Conservation (phyloP, 2,329 filamentous ascomycete genomes). For the Nothopassalora personata region DNA sequence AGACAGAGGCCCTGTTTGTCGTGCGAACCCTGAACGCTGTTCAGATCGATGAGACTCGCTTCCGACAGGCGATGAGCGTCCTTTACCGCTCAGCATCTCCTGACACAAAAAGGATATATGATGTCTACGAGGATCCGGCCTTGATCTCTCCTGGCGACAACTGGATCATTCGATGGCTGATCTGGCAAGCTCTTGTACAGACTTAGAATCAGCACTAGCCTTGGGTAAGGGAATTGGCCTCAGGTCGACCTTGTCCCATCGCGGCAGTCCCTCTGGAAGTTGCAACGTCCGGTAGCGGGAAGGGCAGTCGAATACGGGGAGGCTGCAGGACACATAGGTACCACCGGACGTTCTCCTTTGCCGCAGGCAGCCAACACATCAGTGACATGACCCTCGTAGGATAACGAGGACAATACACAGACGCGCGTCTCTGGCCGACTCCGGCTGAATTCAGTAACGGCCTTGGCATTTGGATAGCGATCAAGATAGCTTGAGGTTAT, state of each 20-base stretch:
- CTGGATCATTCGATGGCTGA: conserved; percentile 11
- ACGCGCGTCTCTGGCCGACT: not conserved
- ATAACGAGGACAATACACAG: not conserved
- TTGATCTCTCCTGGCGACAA: conserved; percentile 1
- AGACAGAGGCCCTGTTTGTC: not conserved
- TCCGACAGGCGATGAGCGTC: not conserved
- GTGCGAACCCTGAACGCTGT: not conserved
- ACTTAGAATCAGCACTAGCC: not conserved
- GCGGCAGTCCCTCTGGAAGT: not conserved
- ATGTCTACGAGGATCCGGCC: not conserved
- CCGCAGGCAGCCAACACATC: not conserved
- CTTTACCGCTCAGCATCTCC: not conserved
- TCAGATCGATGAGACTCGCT: not conserved
- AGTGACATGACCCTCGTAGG: not conserved
- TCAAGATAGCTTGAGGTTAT: not conserved
- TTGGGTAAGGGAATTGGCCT: not conserved
- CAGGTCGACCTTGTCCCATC: not conserved
- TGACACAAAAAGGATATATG: conserved; percentile 2
- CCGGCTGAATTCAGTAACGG: not conserved
- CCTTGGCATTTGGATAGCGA: not conserved
- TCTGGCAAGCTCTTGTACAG: conserved; percentile 1
- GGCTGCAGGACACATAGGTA: not conserved
- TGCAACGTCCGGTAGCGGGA: not conserved
- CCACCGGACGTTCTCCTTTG: not conserved
- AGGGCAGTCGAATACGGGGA: not conserved